Base-by-base conservation (phyloP, 345 rosid species). In the Euclidium syriacum region DNA sequence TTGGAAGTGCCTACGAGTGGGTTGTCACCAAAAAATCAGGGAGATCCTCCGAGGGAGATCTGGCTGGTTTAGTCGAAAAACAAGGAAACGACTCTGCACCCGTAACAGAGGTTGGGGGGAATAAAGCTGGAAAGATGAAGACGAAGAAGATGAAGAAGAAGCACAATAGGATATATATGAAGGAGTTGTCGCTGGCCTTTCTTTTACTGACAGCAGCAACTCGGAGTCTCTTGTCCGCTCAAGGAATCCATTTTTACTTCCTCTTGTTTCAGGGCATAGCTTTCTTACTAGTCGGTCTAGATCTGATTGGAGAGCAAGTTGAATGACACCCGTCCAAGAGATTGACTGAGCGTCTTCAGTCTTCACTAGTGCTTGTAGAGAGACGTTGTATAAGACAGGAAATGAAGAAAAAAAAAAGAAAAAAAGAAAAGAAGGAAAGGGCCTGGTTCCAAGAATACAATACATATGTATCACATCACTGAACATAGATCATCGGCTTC, bases 191-290 rank as follows among this genome's bases (percentile, higher is more conserved):
- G 1, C 55, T 92, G 9, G 98, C 98, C 11, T 86, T 89, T 71
- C 91, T 92, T 41, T 84, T 92, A 10, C 63, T 89, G 16, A 86
- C 91, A 1, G 98, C 98, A 19, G 71, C 98, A 6, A 87, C 96
- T 12, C 75, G 96, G 73, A 89, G 98, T 49, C 85, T 92, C 4
- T 65, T 92, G 39, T 86, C 98, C 0, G 98, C 98, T 4, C 98
- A 92, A 75, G 98, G 98, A 33, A 80, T 92, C 74, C 98, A 92
- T 77, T 89, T 92, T 78, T 92, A 92, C 80, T 92, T 92, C 84
- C 83, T 92, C 76, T 78, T 92, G 67, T 92, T 92, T 77, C 98
- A 92, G 72, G 98, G 98, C 20, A 62, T 92, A 65, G 85, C 98
- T 1, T 92, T 92, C 85, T 77, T 92, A 61, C 80, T 92, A 33